phyloP scores from a whole-genome alignment of 257 asterid genomes.

The Nicotiana noctiflora region DNA sequence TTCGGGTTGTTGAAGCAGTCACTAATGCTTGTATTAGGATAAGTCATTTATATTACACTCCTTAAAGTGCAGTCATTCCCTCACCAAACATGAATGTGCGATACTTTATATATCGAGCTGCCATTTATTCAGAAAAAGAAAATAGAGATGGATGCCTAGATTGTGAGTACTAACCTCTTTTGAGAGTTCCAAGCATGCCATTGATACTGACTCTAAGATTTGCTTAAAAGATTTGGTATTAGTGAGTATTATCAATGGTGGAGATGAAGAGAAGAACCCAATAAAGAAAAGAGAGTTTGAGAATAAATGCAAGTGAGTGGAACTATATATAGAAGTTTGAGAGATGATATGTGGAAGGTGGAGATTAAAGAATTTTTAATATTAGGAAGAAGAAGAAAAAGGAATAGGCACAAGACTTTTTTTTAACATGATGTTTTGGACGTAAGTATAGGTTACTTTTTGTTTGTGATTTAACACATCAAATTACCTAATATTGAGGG shows the following conservation, averaged over 20 bases:
- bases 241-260: too few relatives aligned
- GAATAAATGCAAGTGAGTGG: conserved; percentile 11
- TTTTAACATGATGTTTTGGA: background rate
- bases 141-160: background rate
- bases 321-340: conserved; percentile 31
- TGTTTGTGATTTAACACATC: background rate
- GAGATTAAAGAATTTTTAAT: background rate
- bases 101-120: too few relatives aligned
- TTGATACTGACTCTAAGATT: conserved; percentile 19
- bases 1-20: too few relatives aligned
- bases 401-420: background rate
- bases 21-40: too few relatives aligned
- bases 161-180: conserved; percentile 37
- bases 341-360: conserved; percentile 15
- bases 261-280: too few relatives aligned
- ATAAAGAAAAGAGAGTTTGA: background rate
- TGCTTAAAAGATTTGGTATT: conserved; percentile 4
- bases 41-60: too few relatives aligned
- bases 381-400: background rate
- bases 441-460: background rate
- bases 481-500: conserved; percentile 14
- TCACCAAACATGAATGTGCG: too few relatives aligned
- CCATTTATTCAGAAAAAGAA: background rate
- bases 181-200: conserved; percentile 52
- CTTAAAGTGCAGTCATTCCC: too few relatives aligned